These are phyloP conservation scores for Coemansia biformis DNA, from an alignment of 192 early-diverging fungal species.

Conservation along the genomic window DNA sequence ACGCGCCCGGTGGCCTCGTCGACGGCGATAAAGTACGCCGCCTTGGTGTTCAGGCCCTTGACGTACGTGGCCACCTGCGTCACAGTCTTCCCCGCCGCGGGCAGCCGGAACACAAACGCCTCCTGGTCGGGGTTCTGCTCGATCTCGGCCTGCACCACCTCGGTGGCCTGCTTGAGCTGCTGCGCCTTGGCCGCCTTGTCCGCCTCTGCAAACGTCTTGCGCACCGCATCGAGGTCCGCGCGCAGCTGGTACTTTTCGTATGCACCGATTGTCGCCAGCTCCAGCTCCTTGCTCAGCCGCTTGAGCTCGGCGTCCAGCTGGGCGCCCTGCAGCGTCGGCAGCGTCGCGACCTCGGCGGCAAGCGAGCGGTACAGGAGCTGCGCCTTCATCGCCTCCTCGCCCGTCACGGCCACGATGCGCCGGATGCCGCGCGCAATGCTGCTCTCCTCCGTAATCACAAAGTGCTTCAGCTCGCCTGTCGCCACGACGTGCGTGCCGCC, in stretches of 20 bases:
- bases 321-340: slow-evolving; percentile 55
- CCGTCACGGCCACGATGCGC: slow-evolving; percentile 90
- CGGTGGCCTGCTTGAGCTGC: slow-evolving; percentile 75
- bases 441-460: slow-evolving; percentile 82
- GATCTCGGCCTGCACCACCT: slow-evolving; percentile 70
- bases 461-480: slow-evolving; percentile 84
- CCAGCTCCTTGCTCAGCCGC: slow-evolving; percentile 70
- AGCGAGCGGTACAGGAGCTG: slow-evolving; percentile 66
- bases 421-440: slow-evolving; percentile 96
- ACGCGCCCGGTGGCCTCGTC: slow-evolving; percentile 66
- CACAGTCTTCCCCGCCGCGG: slow-evolving; percentile 82
- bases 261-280: slow-evolving; percentile 71
- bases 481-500: slow-evolving; percentile 92
- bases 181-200: slow-evolving; percentile 86
- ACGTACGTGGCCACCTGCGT: slow-evolving; percentile 68
- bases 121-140: slow-evolving; percentile 57
- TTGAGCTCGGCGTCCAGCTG: slow-evolving; percentile 77
- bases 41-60: slow-evolving; percentile 79
- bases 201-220: slow-evolving; percentile 78
- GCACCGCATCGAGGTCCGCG: slow-evolving; percentile 63
- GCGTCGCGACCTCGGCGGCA: slow-evolving; percentile 55
- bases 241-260: slow-evolving; percentile 72
- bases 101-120: slow-evolving; percentile 52
- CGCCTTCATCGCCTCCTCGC: slow-evolving; percentile 79
- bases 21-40: slow-evolving; percentile 75